Conservation (phyloP, 2,329 filamentous ascomycete genomes). For the Elsinoe batatas region DNA sequence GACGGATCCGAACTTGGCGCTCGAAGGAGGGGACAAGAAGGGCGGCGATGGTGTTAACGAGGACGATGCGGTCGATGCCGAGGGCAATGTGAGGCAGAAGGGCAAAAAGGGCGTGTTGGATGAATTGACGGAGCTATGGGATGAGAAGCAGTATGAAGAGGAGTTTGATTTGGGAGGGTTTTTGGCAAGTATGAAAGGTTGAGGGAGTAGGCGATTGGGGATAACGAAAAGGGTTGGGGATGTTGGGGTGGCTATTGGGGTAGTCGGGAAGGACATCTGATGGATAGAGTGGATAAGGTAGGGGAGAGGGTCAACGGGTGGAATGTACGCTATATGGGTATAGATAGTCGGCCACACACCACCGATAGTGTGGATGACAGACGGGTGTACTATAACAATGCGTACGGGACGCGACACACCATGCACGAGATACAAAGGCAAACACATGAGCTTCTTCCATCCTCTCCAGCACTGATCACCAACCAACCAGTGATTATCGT, state of each 20-base stretch:
- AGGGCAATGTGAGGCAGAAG: conserved; percentile 82
- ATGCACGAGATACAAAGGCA: no score
- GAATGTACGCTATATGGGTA: background rate
- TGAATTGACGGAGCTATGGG: conserved; percentile 91
- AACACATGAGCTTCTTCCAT: no score
- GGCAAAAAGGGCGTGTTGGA: conserved; percentile 96
- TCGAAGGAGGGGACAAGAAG: conserved; percentile 24
- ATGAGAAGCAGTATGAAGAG: conserved; percentile 95
- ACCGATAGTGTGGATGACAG: no score
- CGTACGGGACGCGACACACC: no score
- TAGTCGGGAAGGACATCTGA: background rate
- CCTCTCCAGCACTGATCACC: no score
- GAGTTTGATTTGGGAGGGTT: conserved; percentile 95
- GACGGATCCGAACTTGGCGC: conserved; percentile 38
- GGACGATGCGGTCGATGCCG: conserved; percentile 63
- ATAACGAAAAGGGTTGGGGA: background rate
- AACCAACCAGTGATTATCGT: no score
- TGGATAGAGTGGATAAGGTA: no score
- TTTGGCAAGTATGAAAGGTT: conserved; percentile 77
- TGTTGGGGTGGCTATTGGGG: no score
- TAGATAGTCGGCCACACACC: background rate
- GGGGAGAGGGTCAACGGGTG: background rate
- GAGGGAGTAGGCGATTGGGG: conserved; percentile 6
- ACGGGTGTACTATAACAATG: no score
- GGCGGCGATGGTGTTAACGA: conserved; percentile 67